These are phyloP conservation scores for Xylariaceae sp. DNA, from an alignment of 2,329 filamentous ascomycete species.

Conservation along the genomic window DNA sequence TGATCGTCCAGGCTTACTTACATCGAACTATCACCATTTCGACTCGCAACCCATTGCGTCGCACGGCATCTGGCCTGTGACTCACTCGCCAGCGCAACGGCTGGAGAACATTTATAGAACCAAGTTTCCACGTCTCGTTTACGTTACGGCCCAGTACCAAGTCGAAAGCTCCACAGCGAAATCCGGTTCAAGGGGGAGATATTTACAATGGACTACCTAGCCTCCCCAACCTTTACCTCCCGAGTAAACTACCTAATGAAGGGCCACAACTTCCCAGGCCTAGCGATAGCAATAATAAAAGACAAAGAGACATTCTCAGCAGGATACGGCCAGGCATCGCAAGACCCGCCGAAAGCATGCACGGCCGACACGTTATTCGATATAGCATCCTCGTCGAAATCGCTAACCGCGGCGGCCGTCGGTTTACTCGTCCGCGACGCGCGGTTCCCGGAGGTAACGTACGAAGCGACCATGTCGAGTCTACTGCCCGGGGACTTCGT, in stretches of 20 bases:
- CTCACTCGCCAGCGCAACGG: conserved; percentile 8
- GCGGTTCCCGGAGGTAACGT: conserved; percentile 30
- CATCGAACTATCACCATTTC: too few species aligned
- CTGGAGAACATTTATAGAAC: too few species aligned
- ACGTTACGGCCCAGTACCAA: too few species aligned
- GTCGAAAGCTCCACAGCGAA: too few species aligned
- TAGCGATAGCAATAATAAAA: conserved; percentile 24
- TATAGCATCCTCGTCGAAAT: conserved; percentile 31
- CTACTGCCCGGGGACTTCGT: conserved; percentile 28
- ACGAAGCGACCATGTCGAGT: conserved; percentile 25
- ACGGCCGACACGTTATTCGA: conserved; percentile 30
- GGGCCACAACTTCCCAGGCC: conserved; percentile 25
- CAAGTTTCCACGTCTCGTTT: neutral
- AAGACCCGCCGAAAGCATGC: conserved; percentile 27
- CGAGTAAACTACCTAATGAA: conserved; percentile 21
- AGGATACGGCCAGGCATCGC: conserved; percentile 27
- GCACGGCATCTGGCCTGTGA: conserved; percentile 5
- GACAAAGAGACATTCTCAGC: conserved; percentile 20
- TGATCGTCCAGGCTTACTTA: too few species aligned
- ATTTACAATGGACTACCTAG: conserved; percentile 19
- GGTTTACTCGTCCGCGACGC: conserved; percentile 32
- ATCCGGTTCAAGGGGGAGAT: neutral
- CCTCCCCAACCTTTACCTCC: conserved; percentile 16
- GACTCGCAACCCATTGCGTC: too few species aligned
- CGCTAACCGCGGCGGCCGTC: conserved; percentile 27